A percentile compares a stretch with the other conserved stretches of the same genome.
Evolutionary conservation across 768 basidiomycete genomes (phyloP).

Genomic region (Cubamyces lactineus): DNA sequence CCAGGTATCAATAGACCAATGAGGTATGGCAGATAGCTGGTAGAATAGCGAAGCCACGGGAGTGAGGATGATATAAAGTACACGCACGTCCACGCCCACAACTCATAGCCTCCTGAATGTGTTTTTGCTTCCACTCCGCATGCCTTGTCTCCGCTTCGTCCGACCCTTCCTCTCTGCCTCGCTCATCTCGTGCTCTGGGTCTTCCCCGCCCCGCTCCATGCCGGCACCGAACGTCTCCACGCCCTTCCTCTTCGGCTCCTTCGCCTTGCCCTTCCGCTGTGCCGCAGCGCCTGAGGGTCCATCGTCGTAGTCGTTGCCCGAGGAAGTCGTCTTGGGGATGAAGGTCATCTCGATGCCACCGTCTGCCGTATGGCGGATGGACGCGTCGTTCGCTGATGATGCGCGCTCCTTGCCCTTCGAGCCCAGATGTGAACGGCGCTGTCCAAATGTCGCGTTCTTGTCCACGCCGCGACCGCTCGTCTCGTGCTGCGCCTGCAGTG

Average conservation of each 20-base stretch:
- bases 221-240: constrained; percentile 86
- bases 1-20: too few relatives aligned
- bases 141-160: constrained; percentile 72
- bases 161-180: constrained; percentile 80
- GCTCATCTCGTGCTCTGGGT: constrained; percentile 47
- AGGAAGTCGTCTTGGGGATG: constrained; percentile 54
- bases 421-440: constrained; percentile 48
- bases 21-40: too few relatives aligned
- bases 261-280: constrained; percentile 34
- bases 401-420: constrained; percentile 25
- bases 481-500: constrained; percentile 53
- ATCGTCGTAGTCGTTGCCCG: constrained; percentile 35
- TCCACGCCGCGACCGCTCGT: constrained; percentile 39
- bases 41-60: too few relatives aligned
- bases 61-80: neutral
- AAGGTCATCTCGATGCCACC: constrained; percentile 86
- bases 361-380: constrained; percentile 41
- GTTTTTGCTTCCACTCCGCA: constrained; percentile 91
- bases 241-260: constrained; percentile 51
- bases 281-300: constrained; percentile 29
- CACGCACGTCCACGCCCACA: constrained; percentile 20
- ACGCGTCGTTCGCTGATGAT: constrained; percentile 18
- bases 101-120: constrained; percentile 50
- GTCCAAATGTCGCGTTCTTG: constrained; percentile 69
- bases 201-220: constrained; percentile 78